Evolutionary conservation across 805 yeast species (phyloP), one percentile per base, ranked within the genome.

Genomic region (Cyberlindnera mississippiensis): DNA sequence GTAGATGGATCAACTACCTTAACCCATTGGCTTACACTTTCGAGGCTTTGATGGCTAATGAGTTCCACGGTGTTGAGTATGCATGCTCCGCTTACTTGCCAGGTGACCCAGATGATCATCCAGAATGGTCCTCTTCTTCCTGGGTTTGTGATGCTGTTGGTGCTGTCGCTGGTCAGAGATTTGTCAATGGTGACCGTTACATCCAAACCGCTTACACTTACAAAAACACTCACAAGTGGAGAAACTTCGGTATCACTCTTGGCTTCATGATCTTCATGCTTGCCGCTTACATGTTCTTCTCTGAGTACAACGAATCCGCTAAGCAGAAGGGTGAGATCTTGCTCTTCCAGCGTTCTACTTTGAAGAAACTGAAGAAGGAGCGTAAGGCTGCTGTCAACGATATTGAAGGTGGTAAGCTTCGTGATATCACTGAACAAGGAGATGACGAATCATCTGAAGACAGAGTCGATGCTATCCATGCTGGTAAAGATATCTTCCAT

Each of bases 311-410:
- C 52, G 73, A 72, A 55, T 78, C 82, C 57, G 77, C 85, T 3
- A 69, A 72, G 67, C 85, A 78, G 60, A 78, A 78, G 62, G 90
- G 90, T 68, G 90, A 83, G 61, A 69, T 82, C 26, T 63, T 81
- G 46, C 69, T 83, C 19, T 82, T 78, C 68, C 79, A 75, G 55
- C 62, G 63, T 34, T 62, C 73, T 2, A 66, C 76, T 39, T 63
- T 79, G 57, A 67, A 59, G 37, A 71, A 71, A 48, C 47, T 75
- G 55, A 71, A 63, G 51, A 77, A 74, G 51, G 58, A 66, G 35
- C 56, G 60, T 18, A 59, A 27, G 29, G 29, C 59, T 28, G 27
- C 56, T 36, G 36, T 58, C 28, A 57, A 57, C 20, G 55, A 46
- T 16, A 62, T 53, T 33, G 60, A 56, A 33, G 51, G 50, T 15